Percentiles rank a stretch among this genome's conserved stretches.
Evolutionary conservation across 2,329 filamentous ascomycete genomes (phyloP).

Genomic region (Clarireedia hainanense): DNA sequence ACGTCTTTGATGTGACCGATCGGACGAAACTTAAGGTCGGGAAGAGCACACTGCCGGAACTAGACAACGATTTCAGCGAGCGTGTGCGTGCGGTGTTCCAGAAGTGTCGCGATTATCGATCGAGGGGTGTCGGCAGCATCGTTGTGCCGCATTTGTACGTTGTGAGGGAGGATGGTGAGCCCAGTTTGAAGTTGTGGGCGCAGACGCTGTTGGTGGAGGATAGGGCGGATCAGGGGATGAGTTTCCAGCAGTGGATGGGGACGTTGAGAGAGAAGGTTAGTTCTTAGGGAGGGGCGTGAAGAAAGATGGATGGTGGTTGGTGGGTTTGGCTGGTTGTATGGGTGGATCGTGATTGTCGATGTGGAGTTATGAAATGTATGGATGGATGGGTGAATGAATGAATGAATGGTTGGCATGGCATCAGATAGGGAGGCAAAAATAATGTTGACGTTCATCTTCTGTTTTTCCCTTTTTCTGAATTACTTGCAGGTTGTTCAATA

Average conservation of each 20-base stretch:
- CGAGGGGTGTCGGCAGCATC: slow-evolving; percentile 86
- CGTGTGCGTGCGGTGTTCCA: slow-evolving; percentile 81
- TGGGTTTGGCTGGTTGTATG: neutral
- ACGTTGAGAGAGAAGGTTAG: slow-evolving; percentile 88
- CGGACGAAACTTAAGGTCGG: slow-evolving; percentile 80
- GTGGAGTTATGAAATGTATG: neutral
- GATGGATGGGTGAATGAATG: neutral
- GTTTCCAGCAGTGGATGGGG: slow-evolving; percentile 88
- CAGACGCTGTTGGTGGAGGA: slow-evolving; percentile 95
- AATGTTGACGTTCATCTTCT: neutral
- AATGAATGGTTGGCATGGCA: neutral
- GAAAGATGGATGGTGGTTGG: neutral
- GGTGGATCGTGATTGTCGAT: neutral
- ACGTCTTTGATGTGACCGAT: slow-evolving; percentile 86
- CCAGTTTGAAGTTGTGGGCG: slow-evolving; percentile 90
- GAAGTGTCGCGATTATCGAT: slow-evolving; percentile 83
- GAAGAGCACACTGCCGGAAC: slow-evolving; percentile 76
- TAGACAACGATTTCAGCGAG: slow-evolving; percentile 97
- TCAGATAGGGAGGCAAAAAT: neutral
- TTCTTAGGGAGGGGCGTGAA: slow-evolving; percentile 8
- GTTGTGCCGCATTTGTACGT: slow-evolving; percentile 89
- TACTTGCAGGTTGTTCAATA: slow-evolving; percentile 25
- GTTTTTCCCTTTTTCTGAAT: neutral
- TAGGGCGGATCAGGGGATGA: slow-evolving; percentile 86
- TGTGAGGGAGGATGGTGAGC: slow-evolving; percentile 91